Base-by-base conservation (phyloP, 495 filamentous ascomycete genomes). In the Neurospora sublineolata region DNA sequence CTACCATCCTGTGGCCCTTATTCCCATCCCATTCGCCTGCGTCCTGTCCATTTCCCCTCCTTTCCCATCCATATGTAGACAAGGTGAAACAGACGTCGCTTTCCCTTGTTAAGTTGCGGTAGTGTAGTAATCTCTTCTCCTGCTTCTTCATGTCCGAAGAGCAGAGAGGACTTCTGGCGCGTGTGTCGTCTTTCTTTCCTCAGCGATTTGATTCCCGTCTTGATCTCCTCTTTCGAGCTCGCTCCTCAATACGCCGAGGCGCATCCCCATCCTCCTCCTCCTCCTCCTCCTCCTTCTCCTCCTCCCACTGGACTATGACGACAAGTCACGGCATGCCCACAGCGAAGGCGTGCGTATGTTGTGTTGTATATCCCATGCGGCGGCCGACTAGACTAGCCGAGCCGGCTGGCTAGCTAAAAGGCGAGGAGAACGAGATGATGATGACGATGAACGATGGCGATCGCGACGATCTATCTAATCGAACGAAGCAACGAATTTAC, bases 401-500 rank as follows among this genome's bases (percentile, higher is more conserved):
- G 9, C 40, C 8, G 23, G 16, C 52, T 14, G 52, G 27, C 52
- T 60, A 9, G 46, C 20, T 58, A 2, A 14, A 33, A 7, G 27
- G 52, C 23, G 52, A 64, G 52, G 20, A 58, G 20, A 14, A 60
- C 27, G 14, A 16, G 12, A 7, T 27, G 33, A 16, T 4, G 20
- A 58, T n/a, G 42, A 46, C n/a, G 40, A 41, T 41, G 37, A 38
- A 38, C 40, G 42, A 44, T 44, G n/a, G 40, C 41, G 41, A 52
- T 52, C 10, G 14, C 44, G 52, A 33, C 52, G 52, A 64, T 60
- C 52, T 14, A 30, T 60, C 52, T 27, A 30, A 6, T 2, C 27
- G 52, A 27, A 44, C 5, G 41, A 30, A 10, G 70, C 14, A 5
- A 36, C 0, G 33, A 4, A 42, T 71, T 77, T 88, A 91, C 96